Evolutionary conservation across 345 rosid species (phyloP).

Genomic region (Crucihimalaya himalaica): DNA sequence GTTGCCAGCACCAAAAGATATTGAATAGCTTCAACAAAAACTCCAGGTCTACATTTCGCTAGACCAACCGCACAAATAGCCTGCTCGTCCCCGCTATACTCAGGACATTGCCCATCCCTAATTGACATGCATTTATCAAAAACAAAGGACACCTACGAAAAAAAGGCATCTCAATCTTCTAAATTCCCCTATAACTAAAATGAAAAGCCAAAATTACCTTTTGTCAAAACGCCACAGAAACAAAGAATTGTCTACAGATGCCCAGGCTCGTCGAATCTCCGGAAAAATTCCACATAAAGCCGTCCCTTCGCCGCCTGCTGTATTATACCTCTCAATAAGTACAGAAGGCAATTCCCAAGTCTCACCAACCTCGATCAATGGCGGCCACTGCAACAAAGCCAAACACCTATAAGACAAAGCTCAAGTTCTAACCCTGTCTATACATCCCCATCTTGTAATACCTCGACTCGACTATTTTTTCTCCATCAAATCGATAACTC

Average conservation of each 20-base stretch:
- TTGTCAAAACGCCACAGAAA: conserved; percentile 97
- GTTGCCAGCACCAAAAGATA: conserved; percentile 86
- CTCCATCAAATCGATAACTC: conserved; percentile 6
- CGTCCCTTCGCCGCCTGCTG: conserved; percentile 96
- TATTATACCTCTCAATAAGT: conserved; percentile 83
- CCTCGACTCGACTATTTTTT: background rate
- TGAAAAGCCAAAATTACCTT: conserved; percentile 51
- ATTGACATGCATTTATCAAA: conserved; percentile 28
- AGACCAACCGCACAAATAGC: conserved; percentile 96
- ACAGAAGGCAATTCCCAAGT: conserved; percentile 85
- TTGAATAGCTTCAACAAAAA: conserved; percentile 94
- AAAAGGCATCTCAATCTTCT: conserved; percentile 17
- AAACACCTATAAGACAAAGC: conserved; percentile 24
- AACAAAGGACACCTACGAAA: background rate
- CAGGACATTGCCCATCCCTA: conserved; percentile 98
- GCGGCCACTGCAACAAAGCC: conserved; percentile 81
- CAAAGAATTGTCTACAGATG: conserved; percentile 87
- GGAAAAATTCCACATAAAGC: conserved; percentile 96
- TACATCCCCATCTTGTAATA: background rate
- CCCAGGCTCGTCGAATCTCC: conserved; percentile 94
- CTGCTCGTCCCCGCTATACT: conserved; percentile 84
- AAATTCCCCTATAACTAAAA: background rate
- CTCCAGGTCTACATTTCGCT: conserved; percentile 79
- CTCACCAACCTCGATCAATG: conserved; percentile 75
- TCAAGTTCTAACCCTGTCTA: background rate